Evolutionary conservation across 2,329 filamentous ascomycete genomes (phyloP).

Genomic region (Fusarium sp.): DNA sequence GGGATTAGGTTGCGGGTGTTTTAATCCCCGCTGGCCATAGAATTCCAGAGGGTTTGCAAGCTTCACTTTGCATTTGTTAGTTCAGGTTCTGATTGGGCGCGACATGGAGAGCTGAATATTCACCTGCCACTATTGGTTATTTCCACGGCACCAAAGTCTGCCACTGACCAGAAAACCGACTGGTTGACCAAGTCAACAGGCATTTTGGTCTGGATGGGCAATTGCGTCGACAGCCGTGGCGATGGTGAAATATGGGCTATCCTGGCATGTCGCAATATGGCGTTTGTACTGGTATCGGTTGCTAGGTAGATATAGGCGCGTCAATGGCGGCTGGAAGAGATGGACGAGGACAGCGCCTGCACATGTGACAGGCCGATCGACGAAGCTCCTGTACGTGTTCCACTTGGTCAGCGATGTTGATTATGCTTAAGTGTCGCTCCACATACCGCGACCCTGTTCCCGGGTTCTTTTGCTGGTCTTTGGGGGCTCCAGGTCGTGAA

Average conservation of each 20-base stretch:
- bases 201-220: conserved; percentile 14
- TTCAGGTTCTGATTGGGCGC: conserved; percentile 26
- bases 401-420: conserved; percentile 20
- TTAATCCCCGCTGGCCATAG: conserved; percentile 14
- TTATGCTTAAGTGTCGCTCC: conserved; percentile 36
- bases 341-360: background rate
- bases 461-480: conserved; percentile 5
- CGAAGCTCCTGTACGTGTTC: conserved; percentile 7
- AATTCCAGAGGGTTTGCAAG: conserved; percentile 14
- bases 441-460: conserved; percentile 20
- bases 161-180: conserved; percentile 2
- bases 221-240: conserved; percentile 40
- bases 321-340: conserved; percentile 3
- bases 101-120: conserved; percentile 18
- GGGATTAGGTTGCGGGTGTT: conserved; percentile 15
- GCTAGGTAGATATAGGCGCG: conserved; percentile 9
- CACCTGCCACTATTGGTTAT: conserved; percentile 29
- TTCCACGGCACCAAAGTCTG: conserved; percentile 1
- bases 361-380: conserved; percentile 5
- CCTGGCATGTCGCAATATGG: background rate
- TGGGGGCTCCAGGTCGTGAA: background rate
- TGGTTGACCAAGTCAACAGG: background rate
- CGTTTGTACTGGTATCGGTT: too few species aligned
- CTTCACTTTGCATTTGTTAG: conserved; percentile 13
- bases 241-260: conserved; percentile 37